Percentiles rank a stretch among this genome's conserved stretches.
Evolutionary conservation across 345 rosid genomes (phyloP).

Genomic region (Raphanus sativus): DNA sequence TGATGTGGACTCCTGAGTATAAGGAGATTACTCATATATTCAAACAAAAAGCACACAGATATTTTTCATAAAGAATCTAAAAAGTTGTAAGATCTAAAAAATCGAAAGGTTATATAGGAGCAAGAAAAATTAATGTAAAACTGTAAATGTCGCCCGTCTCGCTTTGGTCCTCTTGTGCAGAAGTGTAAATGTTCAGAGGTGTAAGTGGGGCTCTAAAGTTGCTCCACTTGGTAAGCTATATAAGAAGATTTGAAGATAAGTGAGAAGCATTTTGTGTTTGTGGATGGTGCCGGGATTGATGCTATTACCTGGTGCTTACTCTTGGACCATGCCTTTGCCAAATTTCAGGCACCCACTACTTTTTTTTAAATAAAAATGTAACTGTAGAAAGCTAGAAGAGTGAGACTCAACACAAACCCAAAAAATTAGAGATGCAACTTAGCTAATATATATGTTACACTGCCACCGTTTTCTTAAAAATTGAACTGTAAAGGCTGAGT

Average conservation of each 20-base stretch:
- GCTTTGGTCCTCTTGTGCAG: background rate
- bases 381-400: background rate
- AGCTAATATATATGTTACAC: background rate
- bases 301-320: constrained; percentile 9
- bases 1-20: constrained; percentile 17
- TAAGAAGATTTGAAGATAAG: constrained; percentile 20
- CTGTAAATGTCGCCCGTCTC: background rate
- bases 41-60: background rate
- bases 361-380: background rate
- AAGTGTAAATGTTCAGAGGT: background rate
- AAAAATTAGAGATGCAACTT: constrained; percentile 18
- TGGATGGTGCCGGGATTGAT: constrained; percentile 40
- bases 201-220: constrained; percentile 20
- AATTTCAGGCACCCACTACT: background rate
- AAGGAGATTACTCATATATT: background rate
- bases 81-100: background rate
- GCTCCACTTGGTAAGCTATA: background rate
- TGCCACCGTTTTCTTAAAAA: constrained; percentile 13
- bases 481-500: constrained; percentile 3
- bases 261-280: constrained; percentile 41
- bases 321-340: constrained; percentile 2
- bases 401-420: constrained; percentile 14
- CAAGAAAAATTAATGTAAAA: background rate
- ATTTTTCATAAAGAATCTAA: background rate
- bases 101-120: background rate